A percentile compares a stretch with the other conserved stretches of the same genome.
Evolutionary conservation across 257 asterid genomes (phyloP).

Genomic region (Scutellaria minor): DNA sequence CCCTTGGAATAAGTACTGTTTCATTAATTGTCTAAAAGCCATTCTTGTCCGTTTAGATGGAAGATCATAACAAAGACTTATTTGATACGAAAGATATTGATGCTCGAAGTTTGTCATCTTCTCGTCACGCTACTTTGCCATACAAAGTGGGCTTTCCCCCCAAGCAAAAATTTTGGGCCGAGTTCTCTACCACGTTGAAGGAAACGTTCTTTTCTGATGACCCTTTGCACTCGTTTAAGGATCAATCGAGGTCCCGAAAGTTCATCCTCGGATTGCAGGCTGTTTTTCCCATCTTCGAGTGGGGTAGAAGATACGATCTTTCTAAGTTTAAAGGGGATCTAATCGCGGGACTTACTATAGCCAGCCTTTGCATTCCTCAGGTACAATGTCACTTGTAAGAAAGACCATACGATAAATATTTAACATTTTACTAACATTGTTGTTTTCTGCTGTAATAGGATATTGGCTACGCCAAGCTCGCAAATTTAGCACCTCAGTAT

Average conservation of each 20-base stretch:
- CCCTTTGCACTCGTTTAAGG: slow-evolving; percentile 73
- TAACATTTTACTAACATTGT: not conserved
- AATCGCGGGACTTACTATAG: slow-evolving; percentile 83
- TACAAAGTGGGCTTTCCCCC: slow-evolving; percentile 78
- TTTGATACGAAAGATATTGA: slow-evolving; percentile 53
- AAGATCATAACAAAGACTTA: slow-evolving; percentile 35
- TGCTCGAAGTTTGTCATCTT: slow-evolving; percentile 47
- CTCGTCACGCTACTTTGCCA: slow-evolving; percentile 43
- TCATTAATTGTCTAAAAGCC: slow-evolving; percentile 12
- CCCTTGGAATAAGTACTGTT: slow-evolving; percentile 18
- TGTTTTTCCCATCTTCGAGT: slow-evolving; percentile 73
- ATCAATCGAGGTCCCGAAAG: slow-evolving; percentile 67
- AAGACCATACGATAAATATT: not conserved
- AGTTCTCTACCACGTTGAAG: slow-evolving; percentile 56
- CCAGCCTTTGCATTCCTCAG: slow-evolving; percentile 92
- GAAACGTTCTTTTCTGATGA: slow-evolving; percentile 81
- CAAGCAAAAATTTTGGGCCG: slow-evolving; percentile 58
- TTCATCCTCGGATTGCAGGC: slow-evolving; percentile 69
- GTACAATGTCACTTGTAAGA: slow-evolving; percentile 32
- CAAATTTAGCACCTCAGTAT: slow-evolving; percentile 77
- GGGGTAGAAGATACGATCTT: slow-evolving; percentile 65
- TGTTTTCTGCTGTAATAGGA: slow-evolving; percentile 50
- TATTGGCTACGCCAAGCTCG: slow-evolving; percentile 79
- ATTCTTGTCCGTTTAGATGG: slow-evolving; percentile 40
- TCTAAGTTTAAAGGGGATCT: slow-evolving; percentile 68